These are phyloP conservation scores for Xylariales sp. DNA, from an alignment of 2,329 filamentous ascomycete genomes.

Conservation along the genomic window DNA sequence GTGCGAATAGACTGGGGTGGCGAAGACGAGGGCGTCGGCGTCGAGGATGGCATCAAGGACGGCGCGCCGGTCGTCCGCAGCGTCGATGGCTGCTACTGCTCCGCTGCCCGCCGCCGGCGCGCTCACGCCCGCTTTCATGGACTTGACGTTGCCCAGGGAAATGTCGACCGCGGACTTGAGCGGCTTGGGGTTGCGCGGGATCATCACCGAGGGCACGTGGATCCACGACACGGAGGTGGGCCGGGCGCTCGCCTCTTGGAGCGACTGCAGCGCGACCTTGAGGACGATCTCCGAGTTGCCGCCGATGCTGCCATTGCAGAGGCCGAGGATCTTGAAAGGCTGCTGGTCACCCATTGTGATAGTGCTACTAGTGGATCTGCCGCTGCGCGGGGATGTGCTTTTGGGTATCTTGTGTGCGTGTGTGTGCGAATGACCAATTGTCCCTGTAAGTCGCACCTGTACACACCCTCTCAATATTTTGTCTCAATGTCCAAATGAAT, in stretches of 20 bases:
- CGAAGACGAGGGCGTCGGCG: constrained; percentile 4
- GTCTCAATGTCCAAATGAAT: no score
- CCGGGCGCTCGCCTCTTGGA: background rate
- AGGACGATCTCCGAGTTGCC: constrained; percentile 4
- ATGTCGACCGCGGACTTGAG: constrained; percentile 1
- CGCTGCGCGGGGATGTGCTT: no score
- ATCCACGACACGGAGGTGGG: constrained; percentile 1
- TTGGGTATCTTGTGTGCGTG: no score
- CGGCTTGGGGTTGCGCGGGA: constrained; percentile 3
- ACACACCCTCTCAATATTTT: no score
- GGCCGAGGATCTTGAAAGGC: constrained; percentile 2
- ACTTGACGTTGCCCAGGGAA: constrained; percentile 3
- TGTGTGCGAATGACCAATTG: no score
- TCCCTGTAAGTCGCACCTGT: no score
- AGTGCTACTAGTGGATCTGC: no score
- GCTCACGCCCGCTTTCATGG: background rate
- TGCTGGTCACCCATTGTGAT: background rate
- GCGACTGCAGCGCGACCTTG: background rate
- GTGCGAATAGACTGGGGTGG: constrained; percentile 4
- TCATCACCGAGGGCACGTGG: constrained; percentile 2
- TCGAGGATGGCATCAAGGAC: constrained; percentile 3
- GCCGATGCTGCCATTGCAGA: constrained; percentile 3
- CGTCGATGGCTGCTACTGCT: no score
- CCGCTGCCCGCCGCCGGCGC: background rate
- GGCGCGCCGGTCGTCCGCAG: constrained; percentile 1